A percentile compares a stretch with the other conserved stretches of the same genome.
Evolutionary conservation across 139 green algal species (phyloP).

Genomic region (Tetraselmis chui): DNA sequence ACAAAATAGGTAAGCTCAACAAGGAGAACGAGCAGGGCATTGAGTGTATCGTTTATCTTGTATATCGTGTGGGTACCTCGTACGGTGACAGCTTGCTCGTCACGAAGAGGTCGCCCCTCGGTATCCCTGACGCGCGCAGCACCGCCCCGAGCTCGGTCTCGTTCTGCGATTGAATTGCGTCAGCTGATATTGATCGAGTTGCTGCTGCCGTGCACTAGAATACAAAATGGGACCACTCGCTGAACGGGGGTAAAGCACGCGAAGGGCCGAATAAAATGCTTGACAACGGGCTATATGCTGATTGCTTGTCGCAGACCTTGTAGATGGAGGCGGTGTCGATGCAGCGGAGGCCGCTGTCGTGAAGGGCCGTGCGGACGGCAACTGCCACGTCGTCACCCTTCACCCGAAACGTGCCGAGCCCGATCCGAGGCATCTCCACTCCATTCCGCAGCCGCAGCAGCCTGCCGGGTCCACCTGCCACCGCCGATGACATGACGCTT

Average conservation of each 20-base stretch:
- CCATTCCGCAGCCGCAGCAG: background rate
- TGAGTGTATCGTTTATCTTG: background rate
- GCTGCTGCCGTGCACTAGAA: background rate
- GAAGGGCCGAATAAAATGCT: background rate
- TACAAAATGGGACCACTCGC: no score
- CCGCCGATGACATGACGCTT: no score
- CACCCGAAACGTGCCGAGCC: background rate
- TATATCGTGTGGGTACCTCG: background rate
- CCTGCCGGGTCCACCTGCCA: no score
- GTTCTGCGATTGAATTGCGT: background rate
- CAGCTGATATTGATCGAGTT: background rate
- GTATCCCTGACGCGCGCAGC: background rate
- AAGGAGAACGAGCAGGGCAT: background rate
- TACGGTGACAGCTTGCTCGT: background rate
- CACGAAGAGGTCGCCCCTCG: background rate
- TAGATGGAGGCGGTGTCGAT: background rate
- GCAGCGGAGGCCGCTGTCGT: background rate
- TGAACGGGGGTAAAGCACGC: no score
- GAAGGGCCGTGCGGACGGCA: background rate
- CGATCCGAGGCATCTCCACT: background rate
- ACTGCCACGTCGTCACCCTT: background rate
- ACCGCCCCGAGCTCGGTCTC: background rate
- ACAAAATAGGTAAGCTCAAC: background rate
- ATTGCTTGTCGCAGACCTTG: background rate
- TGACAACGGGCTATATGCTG: background rate